Conservation (phyloP, 345 rosid genomes). For the Aquilaria sinensis region DNA sequence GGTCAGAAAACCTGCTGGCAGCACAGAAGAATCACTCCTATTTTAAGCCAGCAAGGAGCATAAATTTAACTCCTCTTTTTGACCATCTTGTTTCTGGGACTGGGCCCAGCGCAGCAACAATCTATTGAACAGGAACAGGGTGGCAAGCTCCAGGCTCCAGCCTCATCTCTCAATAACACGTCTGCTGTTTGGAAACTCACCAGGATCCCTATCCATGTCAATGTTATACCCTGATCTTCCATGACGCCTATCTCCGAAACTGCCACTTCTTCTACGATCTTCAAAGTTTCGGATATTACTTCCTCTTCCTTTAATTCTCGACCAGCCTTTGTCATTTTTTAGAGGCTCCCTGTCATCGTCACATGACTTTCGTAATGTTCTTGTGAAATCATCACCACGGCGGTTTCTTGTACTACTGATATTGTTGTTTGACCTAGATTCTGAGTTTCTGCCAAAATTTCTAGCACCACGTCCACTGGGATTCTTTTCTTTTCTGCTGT, state of each 20-base stretch:
- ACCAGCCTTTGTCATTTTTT: conserved; percentile 9
- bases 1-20: too few species aligned
- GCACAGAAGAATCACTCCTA: too few species aligned
- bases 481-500: conserved; percentile 26
- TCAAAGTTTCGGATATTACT: conserved; percentile 6
- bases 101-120: too few species aligned
- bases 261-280: conserved; percentile 17
- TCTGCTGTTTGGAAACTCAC: conserved; percentile 44
- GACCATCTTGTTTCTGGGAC: too few species aligned
- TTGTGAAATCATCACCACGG: conserved; percentile 16
- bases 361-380: conserved; percentile 23
- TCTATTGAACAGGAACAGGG: too few species aligned
- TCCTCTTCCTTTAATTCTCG: conserved; percentile 15
- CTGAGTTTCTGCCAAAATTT: conserved; percentile 17
- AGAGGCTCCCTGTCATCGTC: conserved; percentile 23
- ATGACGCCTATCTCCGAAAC: conserved; percentile 7
- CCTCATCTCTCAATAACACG: conserved; percentile 50
- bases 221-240: conserved; percentile 16
- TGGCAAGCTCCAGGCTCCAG: not conserved
- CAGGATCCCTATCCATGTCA: conserved; percentile 13
- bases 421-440: conserved; percentile 22
- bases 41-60: too few species aligned
- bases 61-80: too few species aligned
- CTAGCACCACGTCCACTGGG: conserved; percentile 18
- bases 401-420: conserved; percentile 26